Base-by-base conservation (phyloP, 331 rosid genomes). In the Quercus lobata region DNA sequence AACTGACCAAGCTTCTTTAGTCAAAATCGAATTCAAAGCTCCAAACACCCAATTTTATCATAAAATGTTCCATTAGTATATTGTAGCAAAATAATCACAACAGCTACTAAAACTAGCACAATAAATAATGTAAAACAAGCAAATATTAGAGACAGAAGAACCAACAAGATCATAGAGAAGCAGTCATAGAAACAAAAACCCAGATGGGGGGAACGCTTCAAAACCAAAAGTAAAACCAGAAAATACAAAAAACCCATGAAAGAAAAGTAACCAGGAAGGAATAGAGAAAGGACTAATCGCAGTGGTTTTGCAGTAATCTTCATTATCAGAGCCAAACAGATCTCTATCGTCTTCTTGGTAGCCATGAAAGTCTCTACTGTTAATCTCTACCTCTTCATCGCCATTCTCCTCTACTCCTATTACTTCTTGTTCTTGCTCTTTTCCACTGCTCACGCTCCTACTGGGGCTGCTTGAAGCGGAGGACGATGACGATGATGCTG, bases 271-370 rank as follows among this genome's bases (percentile, higher is more conserved):
- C 99, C 99, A 52, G 99, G 99, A n/a, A n/a, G n/a, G n/a, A 83
- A 95, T 87, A 3, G 83, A 68, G 77, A 7, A 78, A 57, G 98
- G 94, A 78, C 97, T 95, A 83, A 57, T 78, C 29, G 92, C 92
- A 61, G 75, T 88, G 84, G 99, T 89, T 89, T 93, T 93, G 74
- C 86, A 84, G 82, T 85, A 93, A 77, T 85, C 97, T 82, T 95
- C 99, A 57, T 93, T 91, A 73, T 95, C 99, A 55, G 97, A 93
- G 29, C 91, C 94, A 80, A 95, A 95, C 15, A 95, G 94, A 89
- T 95, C 99, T 65, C 81, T 90, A 3, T 68, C 72, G 21, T 89
- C 94, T 5, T 90, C 91, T 41, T 41, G 46, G 7, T 57, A 52
- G n/a, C 79, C 87, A 62, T 12, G n/a, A 74, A 41, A 5, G 30